A percentile compares a stretch with the other conserved stretches of the same genome.
Conservation (phyloP, 352 stramenopile species). For the Pilasporangium apinafurcum region DNA sequence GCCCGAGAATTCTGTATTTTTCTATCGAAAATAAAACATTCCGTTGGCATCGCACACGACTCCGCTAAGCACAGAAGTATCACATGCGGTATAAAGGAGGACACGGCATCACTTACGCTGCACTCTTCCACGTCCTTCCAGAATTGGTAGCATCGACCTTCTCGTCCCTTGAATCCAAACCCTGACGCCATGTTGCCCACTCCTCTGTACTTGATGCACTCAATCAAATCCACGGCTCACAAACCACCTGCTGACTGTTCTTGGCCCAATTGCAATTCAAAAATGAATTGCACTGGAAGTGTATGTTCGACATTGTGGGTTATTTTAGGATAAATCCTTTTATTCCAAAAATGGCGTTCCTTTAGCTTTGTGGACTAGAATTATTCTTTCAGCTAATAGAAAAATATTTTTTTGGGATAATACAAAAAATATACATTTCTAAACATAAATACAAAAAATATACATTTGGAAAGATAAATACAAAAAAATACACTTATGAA, state of each 20-base stretch:
- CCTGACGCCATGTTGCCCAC: slow-evolving; percentile 93
- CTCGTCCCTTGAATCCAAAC: slow-evolving; percentile 90
- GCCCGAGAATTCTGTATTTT: slow-evolving; percentile 73
- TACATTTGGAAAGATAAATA: too few species aligned
- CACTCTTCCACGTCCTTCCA: slow-evolving; percentile 93
- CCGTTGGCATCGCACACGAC: neutral
- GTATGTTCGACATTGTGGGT: too few species aligned
- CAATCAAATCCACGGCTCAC: slow-evolving; percentile 3
- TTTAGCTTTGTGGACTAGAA: too few species aligned
- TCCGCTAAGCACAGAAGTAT: neutral
- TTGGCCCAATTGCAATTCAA: slow-evolving; percentile 4
- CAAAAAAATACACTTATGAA: too few species aligned
- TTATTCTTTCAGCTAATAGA: too few species aligned
- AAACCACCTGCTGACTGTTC: neutral
- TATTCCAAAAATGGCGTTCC: too few species aligned
- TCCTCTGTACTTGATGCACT: neutral
- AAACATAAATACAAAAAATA: too few species aligned
- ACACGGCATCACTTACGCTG: slow-evolving; percentile 72
- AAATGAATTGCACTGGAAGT: slow-evolving; percentile 1
- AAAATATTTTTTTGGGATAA: too few species aligned
- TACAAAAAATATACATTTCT: too few species aligned
- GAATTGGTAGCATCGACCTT: slow-evolving; percentile 92
- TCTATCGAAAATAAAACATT: slow-evolving; percentile 29
- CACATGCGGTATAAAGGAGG: slow-evolving; percentile 21
- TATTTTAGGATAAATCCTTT: too few species aligned